Base-by-base conservation (phyloP, 805 yeast genomes). In the Wickerhamiella sorbophila region DNA sequence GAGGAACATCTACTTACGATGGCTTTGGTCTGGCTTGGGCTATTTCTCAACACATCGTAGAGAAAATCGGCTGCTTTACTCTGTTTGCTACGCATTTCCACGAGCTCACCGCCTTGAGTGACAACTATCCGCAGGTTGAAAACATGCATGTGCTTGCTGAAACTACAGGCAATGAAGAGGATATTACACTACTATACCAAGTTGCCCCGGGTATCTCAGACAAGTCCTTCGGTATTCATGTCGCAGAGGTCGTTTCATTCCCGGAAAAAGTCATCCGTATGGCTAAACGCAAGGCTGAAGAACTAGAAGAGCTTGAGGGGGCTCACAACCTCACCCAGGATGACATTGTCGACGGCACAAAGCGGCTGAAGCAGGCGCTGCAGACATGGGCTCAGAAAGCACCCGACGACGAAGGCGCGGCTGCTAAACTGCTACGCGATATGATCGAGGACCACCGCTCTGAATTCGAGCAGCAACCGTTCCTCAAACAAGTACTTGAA, bases 21-120 rank as follows among this genome's bases (percentile, higher is more conserved):
- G 98, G 98, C 0, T 91, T 91, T 65, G 98, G 98, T 0, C 69
- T 91, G 33, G 98, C 98, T 0, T 91, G 95, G 93, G 80, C 96
- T 0, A 91, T 91, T 42, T 80, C 88, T 49, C 94, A 87, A 55
- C 77, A 79, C 60, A 75, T 88, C 45, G 78, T 91, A 2, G 67
- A 67, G 16, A 67, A 79, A 39, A 71, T 82, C 40, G 68, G 71
- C 39, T 79, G 95, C 48, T 85, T 86, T 60, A 76, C 94, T 0
- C 56, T 91, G 43, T 91, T 91, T 68, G 97, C 98, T 0, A 91
- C 98, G 0, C 98, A 91, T 66, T 91, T 91, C 69, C 97, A 91
- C 60, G 98, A 91, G 59, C 69, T 91, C 45, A 91, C 97, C 1
- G 78, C 79, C 27, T 65, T 91, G 39, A 69, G 93, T 0, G 77